Conservation (phyloP, 2,329 filamentous ascomycete species). For the Blumeria hordei region DNA sequence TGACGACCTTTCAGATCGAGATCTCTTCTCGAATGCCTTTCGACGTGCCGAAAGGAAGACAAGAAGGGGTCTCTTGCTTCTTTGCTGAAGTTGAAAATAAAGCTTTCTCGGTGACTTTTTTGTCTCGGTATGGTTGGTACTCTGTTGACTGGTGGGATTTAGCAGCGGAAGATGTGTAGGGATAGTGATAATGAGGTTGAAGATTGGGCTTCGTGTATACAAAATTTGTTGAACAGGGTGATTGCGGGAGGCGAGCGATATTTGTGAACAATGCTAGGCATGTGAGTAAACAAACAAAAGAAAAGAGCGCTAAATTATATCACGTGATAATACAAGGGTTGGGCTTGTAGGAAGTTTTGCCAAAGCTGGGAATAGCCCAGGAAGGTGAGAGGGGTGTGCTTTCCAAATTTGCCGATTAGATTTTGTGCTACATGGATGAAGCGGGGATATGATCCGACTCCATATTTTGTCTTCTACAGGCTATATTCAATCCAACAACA, state of each 20-base stretch:
- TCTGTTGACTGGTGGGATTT: not conserved
- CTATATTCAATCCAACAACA: no score
- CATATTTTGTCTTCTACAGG: no score
- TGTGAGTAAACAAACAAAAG: not conserved
- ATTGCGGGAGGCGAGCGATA: not conserved
- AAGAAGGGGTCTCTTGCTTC: conserved; percentile 43
- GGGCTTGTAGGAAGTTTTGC: no score
- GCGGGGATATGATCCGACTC: no score
- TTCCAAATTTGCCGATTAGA: no score
- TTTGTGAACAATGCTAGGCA: not conserved
- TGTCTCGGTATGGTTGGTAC: conserved; percentile 7
- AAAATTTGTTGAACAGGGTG: not conserved
- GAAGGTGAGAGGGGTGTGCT: no score
- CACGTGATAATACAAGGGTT: not conserved
- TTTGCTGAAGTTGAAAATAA: conserved; percentile 24
- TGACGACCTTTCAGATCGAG: conserved; percentile 54
- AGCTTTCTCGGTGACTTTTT: conserved; percentile 10
- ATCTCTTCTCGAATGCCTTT: conserved; percentile 47
- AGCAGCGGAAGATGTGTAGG: not conserved
- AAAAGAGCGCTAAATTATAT: not conserved
- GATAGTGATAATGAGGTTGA: no score
- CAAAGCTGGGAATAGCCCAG: no score
- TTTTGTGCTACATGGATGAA: no score
- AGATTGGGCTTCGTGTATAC: no score
- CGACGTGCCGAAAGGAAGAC: conserved; percentile 40